phyloP scores from a whole-genome alignment of 2,329 filamentous ascomycete genomes.

The Sporothrix brunneoviolacea region DNA sequence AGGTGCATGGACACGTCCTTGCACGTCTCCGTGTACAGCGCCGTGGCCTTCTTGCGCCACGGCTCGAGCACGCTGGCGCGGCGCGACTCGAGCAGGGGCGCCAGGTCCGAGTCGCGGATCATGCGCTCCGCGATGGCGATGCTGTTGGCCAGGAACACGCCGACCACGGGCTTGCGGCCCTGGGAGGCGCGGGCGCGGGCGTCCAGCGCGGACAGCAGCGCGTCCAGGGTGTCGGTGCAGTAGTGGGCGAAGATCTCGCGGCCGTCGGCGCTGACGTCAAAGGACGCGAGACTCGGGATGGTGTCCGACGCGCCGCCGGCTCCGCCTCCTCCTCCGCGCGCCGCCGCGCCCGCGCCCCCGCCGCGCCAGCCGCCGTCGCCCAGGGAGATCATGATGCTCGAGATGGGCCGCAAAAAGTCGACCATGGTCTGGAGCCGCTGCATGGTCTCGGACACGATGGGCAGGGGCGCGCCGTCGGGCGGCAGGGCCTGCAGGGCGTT shows the following conservation, averaged over 20 bases:
- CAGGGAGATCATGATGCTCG: conserved; percentile 83
- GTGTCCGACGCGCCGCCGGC: conserved; percentile 39
- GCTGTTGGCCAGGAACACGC: conserved; percentile 87
- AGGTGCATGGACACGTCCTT: conserved; percentile 79
- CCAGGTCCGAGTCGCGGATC: conserved; percentile 74
- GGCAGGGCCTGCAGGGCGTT: conserved; percentile 61
- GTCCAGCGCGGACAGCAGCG: conserved; percentile 68
- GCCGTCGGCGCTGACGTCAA: conserved; percentile 85
- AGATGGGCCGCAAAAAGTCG: conserved; percentile 75
- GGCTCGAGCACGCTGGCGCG: conserved; percentile 60
- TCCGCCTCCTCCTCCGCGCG: conserved; percentile 30
- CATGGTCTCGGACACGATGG: conserved; percentile 79
- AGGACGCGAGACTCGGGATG: conserved; percentile 65
- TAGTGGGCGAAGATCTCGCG: conserved; percentile 85
- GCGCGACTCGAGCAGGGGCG: conserved; percentile 60
- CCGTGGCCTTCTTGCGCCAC: conserved; percentile 82
- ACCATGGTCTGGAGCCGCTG: conserved; percentile 80
- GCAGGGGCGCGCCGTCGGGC: conserved; percentile 68
- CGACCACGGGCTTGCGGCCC: conserved; percentile 67
- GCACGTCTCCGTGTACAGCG: conserved; percentile 79
- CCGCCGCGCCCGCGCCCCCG: conserved; percentile 42
- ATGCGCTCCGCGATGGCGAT: conserved; percentile 77
- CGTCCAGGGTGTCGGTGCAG: conserved; percentile 79
- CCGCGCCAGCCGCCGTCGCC: conserved; percentile 87
- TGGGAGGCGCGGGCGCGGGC: conserved; percentile 53